A percentile compares a stretch with the other conserved stretches of the same genome.
phyloP scores from a whole-genome alignment of 179 eudicot genomes.

The Pouteria campechiana region DNA sequence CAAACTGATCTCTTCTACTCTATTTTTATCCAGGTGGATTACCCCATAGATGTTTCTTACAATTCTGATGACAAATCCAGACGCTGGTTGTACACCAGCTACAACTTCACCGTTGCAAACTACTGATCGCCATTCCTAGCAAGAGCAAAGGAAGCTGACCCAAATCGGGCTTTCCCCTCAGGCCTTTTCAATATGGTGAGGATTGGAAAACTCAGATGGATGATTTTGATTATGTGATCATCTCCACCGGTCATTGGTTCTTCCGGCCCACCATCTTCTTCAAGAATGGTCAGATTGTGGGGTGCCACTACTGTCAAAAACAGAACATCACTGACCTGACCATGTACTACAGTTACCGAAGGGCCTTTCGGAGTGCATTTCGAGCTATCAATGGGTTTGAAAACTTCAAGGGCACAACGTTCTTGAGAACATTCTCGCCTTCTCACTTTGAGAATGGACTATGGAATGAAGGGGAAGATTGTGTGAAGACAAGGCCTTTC shows the following conservation, averaged over 20 bases:
- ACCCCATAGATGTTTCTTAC: conserved; percentile 32
- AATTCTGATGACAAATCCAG: conserved; percentile 28
- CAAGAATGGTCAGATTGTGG: conserved; percentile 22
- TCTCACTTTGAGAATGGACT: conserved; percentile 59
- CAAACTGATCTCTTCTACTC: background rate
- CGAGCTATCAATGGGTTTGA: conserved; percentile 24
- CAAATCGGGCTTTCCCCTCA: conserved; percentile 26
- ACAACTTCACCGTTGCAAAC: conserved; percentile 42
- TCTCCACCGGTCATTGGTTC: conserved; percentile 58
- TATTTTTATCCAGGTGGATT: conserved; percentile 30
- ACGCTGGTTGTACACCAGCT: conserved; percentile 28
- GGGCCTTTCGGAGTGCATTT: conserved; percentile 38
- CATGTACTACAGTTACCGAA: conserved; percentile 26
- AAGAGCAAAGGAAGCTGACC: conserved; percentile 23
- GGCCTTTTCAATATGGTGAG: conserved; percentile 31
- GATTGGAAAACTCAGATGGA: conserved; percentile 44
- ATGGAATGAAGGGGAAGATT: conserved; percentile 68
- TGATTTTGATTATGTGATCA: conserved; percentile 29
- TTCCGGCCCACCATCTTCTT: conserved; percentile 35
- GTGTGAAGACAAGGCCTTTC: conserved; percentile 34
- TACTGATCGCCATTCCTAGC: conserved; percentile 50
- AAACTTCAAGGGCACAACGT: conserved; percentile 31
- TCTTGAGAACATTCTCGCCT: conserved; percentile 52
- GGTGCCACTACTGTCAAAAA: conserved; percentile 44
- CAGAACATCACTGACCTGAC: conserved; percentile 23